Evolutionary conservation across 768 basidiomycete genomes (phyloP), one percentile per base, ranked within the genome.

Genomic region (Podaxis sp.): DNA sequence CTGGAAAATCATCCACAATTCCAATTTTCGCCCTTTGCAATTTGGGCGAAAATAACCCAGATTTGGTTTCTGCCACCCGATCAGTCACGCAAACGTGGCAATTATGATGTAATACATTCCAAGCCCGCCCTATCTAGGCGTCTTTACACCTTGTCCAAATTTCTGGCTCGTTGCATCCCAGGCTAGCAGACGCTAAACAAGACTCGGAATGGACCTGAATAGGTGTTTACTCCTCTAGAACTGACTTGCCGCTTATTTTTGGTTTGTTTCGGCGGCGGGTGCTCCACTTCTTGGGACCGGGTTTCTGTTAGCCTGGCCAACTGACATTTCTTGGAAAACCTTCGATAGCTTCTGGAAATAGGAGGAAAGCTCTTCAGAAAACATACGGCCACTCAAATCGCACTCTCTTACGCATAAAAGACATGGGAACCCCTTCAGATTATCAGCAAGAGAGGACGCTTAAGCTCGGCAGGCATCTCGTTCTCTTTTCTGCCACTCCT

Each of bases 1-100:
- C 52, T 42, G 52, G 33, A 62, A 62, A 19, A 56, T 56, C 54
- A 62, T 62, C 38, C 12, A 24, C 12, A 26, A 62, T 36, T 49
- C 33, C 28, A 40, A 36, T 56, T 56, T 62, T 17, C 9, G 12
- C 8, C 33, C 30, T 4, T n/a, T 1, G 44, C 19, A 46, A 9
- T 19, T 46, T 8, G 44, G 36, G 52, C 51, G 36, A 53, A 48
- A 58, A 58, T 36, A 58, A 5, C 24, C 42, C 26, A 30, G 40
- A 57, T 57, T 57, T 4, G 22, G 40, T 28, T 24, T 44, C 49
- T 8, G 9, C 49, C 49, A 22, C 24, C 22, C 49, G 5, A 51
- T 26, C 49, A 17, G 26, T 51, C 49, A 28, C 13, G 48, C 7
- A 24, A 51, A n/a, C 44, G 57, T 49, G 57, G 49, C 28, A 42